Conservation (phyloP, 2,329 filamentous ascomycete species). For the Sclerotinia minor region DNA sequence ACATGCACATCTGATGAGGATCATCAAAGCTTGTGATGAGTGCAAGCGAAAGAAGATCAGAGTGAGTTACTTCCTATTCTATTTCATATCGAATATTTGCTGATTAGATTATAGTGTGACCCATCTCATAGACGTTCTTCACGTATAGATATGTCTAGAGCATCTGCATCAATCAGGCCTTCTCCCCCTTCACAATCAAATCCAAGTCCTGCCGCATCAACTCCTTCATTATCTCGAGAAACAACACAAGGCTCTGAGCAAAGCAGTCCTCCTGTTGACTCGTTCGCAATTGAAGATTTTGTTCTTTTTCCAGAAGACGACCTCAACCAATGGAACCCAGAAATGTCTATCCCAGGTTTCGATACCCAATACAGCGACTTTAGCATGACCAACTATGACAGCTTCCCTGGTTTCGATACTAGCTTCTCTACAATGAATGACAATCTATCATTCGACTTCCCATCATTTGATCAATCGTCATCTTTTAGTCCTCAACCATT, state of each 20-base stretch:
- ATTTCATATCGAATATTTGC: slow-evolving; percentile 11
- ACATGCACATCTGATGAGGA: slow-evolving; percentile 65
- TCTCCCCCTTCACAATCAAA: slow-evolving; percentile 29
- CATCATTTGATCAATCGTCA: slow-evolving; percentile 29
- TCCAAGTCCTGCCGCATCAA: slow-evolving; percentile 28
- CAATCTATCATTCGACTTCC: slow-evolving; percentile 29
- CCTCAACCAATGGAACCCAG: slow-evolving; percentile 32
- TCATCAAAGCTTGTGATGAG: slow-evolving; percentile 65
- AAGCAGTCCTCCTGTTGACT: slow-evolving; percentile 26
- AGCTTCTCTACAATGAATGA: slow-evolving; percentile 10
- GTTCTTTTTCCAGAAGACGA: slow-evolving; percentile 38
- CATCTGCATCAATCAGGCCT: slow-evolving; percentile 31
- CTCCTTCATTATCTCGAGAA: slow-evolving; percentile 26
- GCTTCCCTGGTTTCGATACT: slow-evolving; percentile 23
- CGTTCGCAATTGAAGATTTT: slow-evolving; percentile 38
- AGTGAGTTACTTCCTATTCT: slow-evolving; percentile 29
- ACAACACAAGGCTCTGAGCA: slow-evolving; percentile 29
- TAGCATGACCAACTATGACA: slow-evolving; percentile 36
- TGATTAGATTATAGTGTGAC: slow-evolving; percentile 36
- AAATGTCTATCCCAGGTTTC: slow-evolving; percentile 29
- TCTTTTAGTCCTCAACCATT: slow-evolving; percentile 13
- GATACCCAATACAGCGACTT: slow-evolving; percentile 32
- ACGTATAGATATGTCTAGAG: slow-evolving; percentile 33
- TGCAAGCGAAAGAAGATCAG: slow-evolving; percentile 65
- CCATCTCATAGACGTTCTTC: slow-evolving; percentile 37